Conservation (phyloP, 2,329 filamentous ascomycete genomes). For the Cordyceps pruinosa region DNA sequence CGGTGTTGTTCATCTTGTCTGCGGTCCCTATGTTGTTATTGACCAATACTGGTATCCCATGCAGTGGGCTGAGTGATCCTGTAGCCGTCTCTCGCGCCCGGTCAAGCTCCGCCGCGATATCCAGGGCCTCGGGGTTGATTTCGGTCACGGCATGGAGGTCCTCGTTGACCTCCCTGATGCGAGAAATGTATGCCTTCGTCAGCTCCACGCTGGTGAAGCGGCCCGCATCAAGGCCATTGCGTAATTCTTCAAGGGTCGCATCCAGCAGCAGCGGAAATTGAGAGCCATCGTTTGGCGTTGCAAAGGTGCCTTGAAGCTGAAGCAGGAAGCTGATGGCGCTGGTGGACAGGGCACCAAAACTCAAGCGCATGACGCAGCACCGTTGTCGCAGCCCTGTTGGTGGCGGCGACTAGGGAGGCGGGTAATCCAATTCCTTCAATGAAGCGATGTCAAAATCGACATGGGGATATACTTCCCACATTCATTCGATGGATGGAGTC, state of each 20-base stretch:
- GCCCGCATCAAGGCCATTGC: slow-evolving; percentile 14
- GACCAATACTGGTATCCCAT: slow-evolving; percentile 59
- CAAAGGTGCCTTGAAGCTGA: background rate
- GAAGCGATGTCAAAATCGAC: background rate
- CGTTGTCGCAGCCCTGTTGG: background rate
- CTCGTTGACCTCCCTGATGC: slow-evolving; percentile 22
- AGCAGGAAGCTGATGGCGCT: background rate
- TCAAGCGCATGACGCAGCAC: background rate
- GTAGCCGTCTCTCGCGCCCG: slow-evolving; percentile 15
- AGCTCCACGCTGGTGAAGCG: slow-evolving; percentile 32
- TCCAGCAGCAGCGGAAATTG: slow-evolving; percentile 15
- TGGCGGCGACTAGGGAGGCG: background rate
- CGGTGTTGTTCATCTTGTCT: slow-evolving; percentile 55
- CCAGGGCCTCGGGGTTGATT: slow-evolving; percentile 32
- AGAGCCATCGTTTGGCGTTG: background rate
- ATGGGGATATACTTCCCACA: background rate
- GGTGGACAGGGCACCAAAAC: background rate
- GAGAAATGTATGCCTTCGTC: slow-evolving; percentile 23
- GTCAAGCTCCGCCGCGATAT: slow-evolving; percentile 31
- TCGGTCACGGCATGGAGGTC: slow-evolving; percentile 27
- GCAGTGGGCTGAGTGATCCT: slow-evolving; percentile 37
- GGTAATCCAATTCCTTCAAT: too few species aligned
- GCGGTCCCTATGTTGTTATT: slow-evolving; percentile 61
- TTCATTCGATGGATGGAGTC: background rate
- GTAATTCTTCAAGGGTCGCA: slow-evolving; percentile 18